Base-by-base conservation (phyloP, 768 basidiomycete species). In the Sporobolomyces pararoseus region DNA sequence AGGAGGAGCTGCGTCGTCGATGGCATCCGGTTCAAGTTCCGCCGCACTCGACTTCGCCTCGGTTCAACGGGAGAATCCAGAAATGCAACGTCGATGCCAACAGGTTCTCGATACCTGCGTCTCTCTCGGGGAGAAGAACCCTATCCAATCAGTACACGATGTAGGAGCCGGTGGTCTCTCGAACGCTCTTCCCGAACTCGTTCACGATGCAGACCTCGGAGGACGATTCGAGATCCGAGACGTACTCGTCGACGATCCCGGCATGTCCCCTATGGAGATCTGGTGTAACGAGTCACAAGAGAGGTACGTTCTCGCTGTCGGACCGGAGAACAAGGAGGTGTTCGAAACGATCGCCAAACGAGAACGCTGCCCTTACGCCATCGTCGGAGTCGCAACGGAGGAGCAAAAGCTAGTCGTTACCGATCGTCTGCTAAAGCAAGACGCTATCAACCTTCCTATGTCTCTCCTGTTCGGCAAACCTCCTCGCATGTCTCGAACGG, bases 201-300 rank as follows among this genome's bases (percentile, higher is more conserved):
- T 99, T 3, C 95, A 98, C 77, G 95, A 98, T 80, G 89, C 93
- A 2, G 85, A 84, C n/a, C 83, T 96, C 7, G 96, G 96, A 12
- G 96, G 91, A 1, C 83, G 78, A 6, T 93, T 98, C 77, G 96
- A 99, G 81, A 94, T 99, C 74, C 83, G 95, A 27, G 90, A 97
- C 75, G 87, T 99, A 10, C 84, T 91, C 31, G 87, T 96, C 47
- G 95, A 91, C 34, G 96, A 98, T 78, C 83, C 85, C 29, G 88
- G 89, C 46, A 91, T 99, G 90, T 93, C 91, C 6, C 96, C 96
- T 0, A 97, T 99, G 95, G 95, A 98, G 81, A 97, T 98, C 58
- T 99, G 96, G 96, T 98, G 96, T 78, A 99, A 99, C 80, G 96
- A 99, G 81, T 89, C 88, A 73, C 96, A 98, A 82, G 96, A 98